Base-by-base conservation (phyloP, 2,329 filamentous ascomycete species). In the Fusarium veterinarium region DNA sequence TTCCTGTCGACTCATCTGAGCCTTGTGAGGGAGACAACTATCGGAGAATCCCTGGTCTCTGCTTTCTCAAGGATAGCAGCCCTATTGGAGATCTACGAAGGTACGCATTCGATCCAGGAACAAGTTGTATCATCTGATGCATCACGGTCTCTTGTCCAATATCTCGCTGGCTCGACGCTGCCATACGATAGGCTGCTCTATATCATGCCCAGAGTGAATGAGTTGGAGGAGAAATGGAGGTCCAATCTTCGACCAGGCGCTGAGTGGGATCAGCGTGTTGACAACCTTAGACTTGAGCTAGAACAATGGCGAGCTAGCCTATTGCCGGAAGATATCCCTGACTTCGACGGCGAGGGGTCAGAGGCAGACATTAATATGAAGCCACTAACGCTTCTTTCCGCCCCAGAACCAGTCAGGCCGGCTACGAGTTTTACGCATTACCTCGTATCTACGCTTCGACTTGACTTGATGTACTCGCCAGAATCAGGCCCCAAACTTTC, bases 211-310 rank as follows among this genome's bases (percentile, higher is more conserved):
- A 49, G 59, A 10, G 58, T 74, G 0, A 70, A 64, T 13, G 45
- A 67, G 7, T 30, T 74, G 10, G 72, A 74, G 19, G 71, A 74
- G 16, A 66, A 74, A 7, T 74, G 68, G 57, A 64, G 72, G n/a
- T 57, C 44, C 0, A 70, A 62, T 25, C 56, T 71, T 12, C 49
- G 60, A 11, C 44, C 41, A 10, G 48, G 61, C 3, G n/a, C 31
- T 1, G 52, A 52, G 9, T 74, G 68, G 69, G 58, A 64, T 3
- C 33, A 42, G 13, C 61, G 64, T 8, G 68, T 65, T 13, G 41
- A 69, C 2, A 23, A 25, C 2, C 45, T 74, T 0, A 56, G 55
- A 14, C 13, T 28, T 9, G 68, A 74, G 13, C 23, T 74, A 3
- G 62, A 74, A 20, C 38, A 62, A 11, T 74, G 72, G 72, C 40